These are phyloP conservation scores for Blastobotrys capitulatus DNA, from an alignment of 1,139 yeast species.

Conservation along the genomic window DNA sequence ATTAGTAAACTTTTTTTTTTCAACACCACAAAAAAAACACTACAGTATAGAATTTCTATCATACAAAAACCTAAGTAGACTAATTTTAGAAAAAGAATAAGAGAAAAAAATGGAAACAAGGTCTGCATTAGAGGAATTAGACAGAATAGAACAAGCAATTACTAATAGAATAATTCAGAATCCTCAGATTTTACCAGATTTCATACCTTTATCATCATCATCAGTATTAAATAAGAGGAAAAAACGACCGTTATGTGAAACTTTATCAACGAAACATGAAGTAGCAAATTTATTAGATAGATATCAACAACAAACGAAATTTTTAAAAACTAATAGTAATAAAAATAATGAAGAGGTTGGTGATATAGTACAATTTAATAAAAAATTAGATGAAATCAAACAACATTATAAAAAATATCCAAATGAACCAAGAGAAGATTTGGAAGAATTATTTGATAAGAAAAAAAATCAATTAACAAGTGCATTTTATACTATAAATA, in stretches of 20 bases:
- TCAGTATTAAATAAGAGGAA: conserved; percentile 34
- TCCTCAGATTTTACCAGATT: conserved; percentile 42
- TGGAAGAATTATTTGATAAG: conserved; percentile 9
- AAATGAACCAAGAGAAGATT: conserved; percentile 34
- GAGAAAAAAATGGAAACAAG: conserved; percentile 38
- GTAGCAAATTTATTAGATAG: conserved; percentile 47
- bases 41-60: no score
- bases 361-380: conserved; percentile 42
- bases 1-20: conserved; percentile 1
- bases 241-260: conserved; percentile 40
- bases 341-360: conserved; percentile 7
- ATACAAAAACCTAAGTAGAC: no score
- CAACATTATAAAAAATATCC: conserved; percentile 32
- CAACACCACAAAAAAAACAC: conserved; percentile 7
- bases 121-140: conserved; percentile 46
- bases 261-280: conserved; percentile 65
- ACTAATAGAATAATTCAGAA: conserved; percentile 45
- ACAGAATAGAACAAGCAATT: conserved; percentile 51
- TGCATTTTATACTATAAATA: conserved; percentile 42
- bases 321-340: conserved; percentile 3
- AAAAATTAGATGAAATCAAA: conserved; percentile 35
- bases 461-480: conserved; percentile 12
- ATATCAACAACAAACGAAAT: conserved; percentile 38
- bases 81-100: no score
- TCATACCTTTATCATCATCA: conserved; percentile 19